These are phyloP conservation scores for Wickerhamomyces canadensis DNA, from an alignment of 805 yeast genomes.

Conservation along the genomic window DNA sequence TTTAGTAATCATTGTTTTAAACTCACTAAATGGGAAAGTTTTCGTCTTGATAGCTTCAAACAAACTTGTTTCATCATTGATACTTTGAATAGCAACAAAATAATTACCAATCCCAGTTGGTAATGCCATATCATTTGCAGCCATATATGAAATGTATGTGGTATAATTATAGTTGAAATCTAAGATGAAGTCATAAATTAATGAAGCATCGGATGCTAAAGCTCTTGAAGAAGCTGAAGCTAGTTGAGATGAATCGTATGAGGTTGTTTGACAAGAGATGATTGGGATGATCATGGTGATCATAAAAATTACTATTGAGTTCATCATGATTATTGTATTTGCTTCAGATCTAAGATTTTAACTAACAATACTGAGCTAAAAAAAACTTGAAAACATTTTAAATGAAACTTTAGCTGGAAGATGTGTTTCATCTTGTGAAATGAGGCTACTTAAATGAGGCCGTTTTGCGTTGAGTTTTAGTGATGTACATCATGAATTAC, in stretches of 20 bases:
- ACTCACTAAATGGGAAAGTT: slow-evolving; percentile 31
- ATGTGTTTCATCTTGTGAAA: too few species aligned
- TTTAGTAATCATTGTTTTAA: slow-evolving; percentile 29
- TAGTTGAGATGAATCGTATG: slow-evolving; percentile 5
- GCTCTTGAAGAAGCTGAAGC: slow-evolving; percentile 20
- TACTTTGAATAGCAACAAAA: slow-evolving; percentile 24
- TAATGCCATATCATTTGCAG: slow-evolving; percentile 20
- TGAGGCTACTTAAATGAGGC: too few species aligned
- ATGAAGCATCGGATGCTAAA: slow-evolving; percentile 12
- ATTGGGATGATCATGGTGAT: not conserved
- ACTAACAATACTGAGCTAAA: too few species aligned
- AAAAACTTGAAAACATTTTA: too few species aligned
- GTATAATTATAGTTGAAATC: slow-evolving; percentile 16
- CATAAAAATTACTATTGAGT: too few species aligned
- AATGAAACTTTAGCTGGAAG: too few species aligned
- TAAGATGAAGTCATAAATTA: slow-evolving; percentile 17
- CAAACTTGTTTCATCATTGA: slow-evolving; percentile 22
- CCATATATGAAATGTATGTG: slow-evolving; percentile 18
- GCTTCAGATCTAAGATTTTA: too few species aligned
- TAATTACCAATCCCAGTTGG: slow-evolving; percentile 32
- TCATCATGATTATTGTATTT: too few species aligned
- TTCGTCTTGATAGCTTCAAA: slow-evolving; percentile 21
- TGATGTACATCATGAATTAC: too few species aligned
- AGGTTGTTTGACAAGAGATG: slow-evolving; percentile 6
- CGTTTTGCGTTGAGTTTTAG: too few species aligned